phyloP scores from a whole-genome alignment of 129 eudicot species.

The Helianthus annuus region HanXRQr2.0-SUNRISE NC_035448.2:9767961-9768460 shows the following conservation, averaged over 20 bases:
- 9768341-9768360: no score
- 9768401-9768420: no score
- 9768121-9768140: slow-evolving; percentile 86
- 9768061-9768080: slow-evolving; percentile 53
- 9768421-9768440: no score
- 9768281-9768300: neutral
- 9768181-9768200: slow-evolving; percentile 99
- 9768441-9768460: no score
- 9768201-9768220: slow-evolving; percentile 96
- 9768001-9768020: slow-evolving; percentile 40
- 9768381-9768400: no score
- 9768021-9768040: slow-evolving; percentile 45
- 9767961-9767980: slow-evolving; percentile 46
- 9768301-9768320: no score
- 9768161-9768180: slow-evolving; percentile 88
- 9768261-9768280: slow-evolving; percentile 1
- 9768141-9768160: slow-evolving; percentile 92
- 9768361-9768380: no score
- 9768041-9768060: slow-evolving; percentile 71
- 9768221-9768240: slow-evolving; percentile 94
- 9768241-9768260: slow-evolving; percentile 56
- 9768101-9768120: slow-evolving; percentile 57
- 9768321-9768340: no score
- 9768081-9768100: slow-evolving; percentile 52
- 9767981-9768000: slow-evolving; percentile 25